A percentile compares a stretch with the other conserved stretches of the same genome.
Conservation (phyloP, 164 flowering plant genomes). For the Chimonanthus praecox region DNA sequence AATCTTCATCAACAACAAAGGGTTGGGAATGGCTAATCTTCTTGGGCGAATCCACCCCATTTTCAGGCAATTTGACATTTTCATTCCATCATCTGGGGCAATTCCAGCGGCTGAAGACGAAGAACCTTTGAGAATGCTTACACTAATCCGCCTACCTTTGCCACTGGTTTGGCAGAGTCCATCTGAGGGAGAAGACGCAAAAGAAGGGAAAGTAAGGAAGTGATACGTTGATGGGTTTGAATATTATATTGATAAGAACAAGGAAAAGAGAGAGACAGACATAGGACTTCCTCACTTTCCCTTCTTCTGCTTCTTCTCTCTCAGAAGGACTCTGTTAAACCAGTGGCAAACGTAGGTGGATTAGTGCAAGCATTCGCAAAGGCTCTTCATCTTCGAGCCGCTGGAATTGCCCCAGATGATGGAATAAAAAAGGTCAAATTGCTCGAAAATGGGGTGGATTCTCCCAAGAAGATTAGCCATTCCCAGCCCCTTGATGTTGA, state of each 20-base stretch:
- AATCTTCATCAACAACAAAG: neutral
- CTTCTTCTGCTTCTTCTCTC: neutral
- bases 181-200: constrained; percentile 30
- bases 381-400: constrained; percentile 43
- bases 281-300: neutral
- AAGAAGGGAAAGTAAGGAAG: neutral
- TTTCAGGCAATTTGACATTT: constrained; percentile 28
- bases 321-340: constrained; percentile 59
- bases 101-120: constrained; percentile 39
- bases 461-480: neutral
- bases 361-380: constrained; percentile 59
- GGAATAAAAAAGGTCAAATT: constrained; percentile 30
- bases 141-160: constrained; percentile 41
- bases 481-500: neutral
- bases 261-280: no score
- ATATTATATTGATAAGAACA: no score
- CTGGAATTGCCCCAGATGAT: constrained; percentile 48
- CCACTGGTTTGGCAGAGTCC: constrained; percentile 42
- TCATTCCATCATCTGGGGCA: constrained; percentile 37
- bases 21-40: neutral
- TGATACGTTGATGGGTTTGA: no score
- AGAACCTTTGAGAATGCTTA: constrained; percentile 66
- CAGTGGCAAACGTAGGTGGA: constrained; percentile 33
- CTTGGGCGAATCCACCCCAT: constrained; percentile 11
- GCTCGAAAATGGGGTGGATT: constrained; percentile 19